phyloP scores from a whole-genome alignment of 148 eudicot genomes.

The Heliosperma pusillum region DNA sequence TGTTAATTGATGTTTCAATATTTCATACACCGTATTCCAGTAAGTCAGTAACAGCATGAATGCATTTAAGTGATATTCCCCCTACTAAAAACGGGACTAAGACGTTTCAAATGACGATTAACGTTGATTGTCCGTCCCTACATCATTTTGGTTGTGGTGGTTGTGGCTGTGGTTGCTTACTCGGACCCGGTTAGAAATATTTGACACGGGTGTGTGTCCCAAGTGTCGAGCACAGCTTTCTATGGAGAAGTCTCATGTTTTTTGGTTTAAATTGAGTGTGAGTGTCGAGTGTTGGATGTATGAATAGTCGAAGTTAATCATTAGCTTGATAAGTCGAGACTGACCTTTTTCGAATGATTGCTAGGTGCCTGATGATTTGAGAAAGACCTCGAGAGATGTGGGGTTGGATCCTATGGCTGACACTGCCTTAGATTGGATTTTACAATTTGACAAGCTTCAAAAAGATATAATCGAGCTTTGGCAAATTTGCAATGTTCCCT shows the following conservation, averaged over 20 bases:
- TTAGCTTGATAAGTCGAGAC: neutral
- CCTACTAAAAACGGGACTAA: no score
- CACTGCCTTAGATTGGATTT: constrained; percentile 46
- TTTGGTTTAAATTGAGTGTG: no score
- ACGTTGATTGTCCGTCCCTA: no score
- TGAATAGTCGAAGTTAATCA: no score
- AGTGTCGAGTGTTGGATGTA: no score
- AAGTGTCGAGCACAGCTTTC: neutral
- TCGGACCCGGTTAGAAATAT: neutral
- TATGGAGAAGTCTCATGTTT: no score
- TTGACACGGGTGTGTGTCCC: neutral
- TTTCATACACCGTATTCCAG: neutral
- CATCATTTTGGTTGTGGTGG: no score
- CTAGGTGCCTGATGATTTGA: constrained; percentile 37
- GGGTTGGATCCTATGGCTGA: constrained; percentile 54
- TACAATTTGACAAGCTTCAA: constrained; percentile 58
- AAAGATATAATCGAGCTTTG: constrained; percentile 75
- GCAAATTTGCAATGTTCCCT: constrained; percentile 70
- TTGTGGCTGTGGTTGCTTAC: neutral
- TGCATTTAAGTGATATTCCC: no score
- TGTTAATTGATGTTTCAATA: neutral
- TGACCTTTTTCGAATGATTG: constrained; percentile 9
- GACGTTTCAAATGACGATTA: no score
- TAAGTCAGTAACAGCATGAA: neutral
- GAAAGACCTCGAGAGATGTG: constrained; percentile 44